These are phyloP conservation scores for Coleophoma crateriformis DNA, from an alignment of 2,329 filamentous ascomycete species.

Conservation along the genomic window DNA sequence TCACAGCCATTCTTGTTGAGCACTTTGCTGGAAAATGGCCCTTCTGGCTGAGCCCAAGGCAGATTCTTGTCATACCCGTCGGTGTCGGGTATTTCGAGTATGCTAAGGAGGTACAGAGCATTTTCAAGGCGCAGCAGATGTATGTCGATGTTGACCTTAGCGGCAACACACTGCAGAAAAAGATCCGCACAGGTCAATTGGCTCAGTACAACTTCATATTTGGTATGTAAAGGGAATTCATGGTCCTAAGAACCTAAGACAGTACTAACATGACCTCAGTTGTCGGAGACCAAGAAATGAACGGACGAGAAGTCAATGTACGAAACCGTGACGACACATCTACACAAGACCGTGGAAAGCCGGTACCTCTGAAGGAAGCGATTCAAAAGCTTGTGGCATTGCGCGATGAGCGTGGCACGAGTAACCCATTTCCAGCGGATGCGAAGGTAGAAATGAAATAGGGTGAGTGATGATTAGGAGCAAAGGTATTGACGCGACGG, in stretches of 20 bases:
- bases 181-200: conserved; percentile 77
- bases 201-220: conserved; percentile 83
- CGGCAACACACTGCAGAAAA: conserved; percentile 82
- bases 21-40: conserved; percentile 87
- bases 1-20: conserved; percentile 73
- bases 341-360: conserved; percentile 55
- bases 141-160: conserved; percentile 67
- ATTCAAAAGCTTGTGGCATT: conserved; percentile 48
- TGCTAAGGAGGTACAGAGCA: conserved; percentile 65
- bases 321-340: conserved; percentile 59
- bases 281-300: conserved; percentile 56
- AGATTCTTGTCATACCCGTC: conserved; percentile 74
- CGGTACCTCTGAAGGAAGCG: conserved; percentile 50
- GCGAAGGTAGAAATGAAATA: conserved; percentile 8
- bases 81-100: conserved; percentile 69
- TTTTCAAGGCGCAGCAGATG: conserved; percentile 63
- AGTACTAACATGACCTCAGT: conserved; percentile 32
- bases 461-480: neutral
- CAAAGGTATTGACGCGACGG: neutral
- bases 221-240: conserved; percentile 37
- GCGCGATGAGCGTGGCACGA: conserved; percentile 36
- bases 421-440: conserved; percentile 31
- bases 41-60: conserved; percentile 81
- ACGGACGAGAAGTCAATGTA: conserved; percentile 55
- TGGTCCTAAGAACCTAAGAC: neutral